Percentiles rank a stretch among this genome's conserved stretches.
These are phyloP conservation scores for Xylaria sp. DNA, from an alignment of 2,329 filamentous ascomycete genomes.

Conservation along the genomic window DNA sequence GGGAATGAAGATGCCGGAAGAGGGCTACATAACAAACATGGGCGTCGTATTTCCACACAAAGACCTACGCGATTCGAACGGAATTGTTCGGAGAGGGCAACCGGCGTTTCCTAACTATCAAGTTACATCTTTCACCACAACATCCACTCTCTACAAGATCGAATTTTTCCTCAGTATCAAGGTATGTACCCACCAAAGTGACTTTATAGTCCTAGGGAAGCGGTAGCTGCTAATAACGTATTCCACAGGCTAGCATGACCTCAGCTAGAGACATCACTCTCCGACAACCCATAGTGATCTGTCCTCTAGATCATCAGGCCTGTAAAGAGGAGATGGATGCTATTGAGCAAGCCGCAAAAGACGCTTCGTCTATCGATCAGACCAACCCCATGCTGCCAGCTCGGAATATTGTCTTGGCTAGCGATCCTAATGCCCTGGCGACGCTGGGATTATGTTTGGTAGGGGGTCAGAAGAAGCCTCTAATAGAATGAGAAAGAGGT, in stretches of 20 bases:
- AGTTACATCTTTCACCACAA: constrained; percentile 87
- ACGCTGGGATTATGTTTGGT: constrained; percentile 60
- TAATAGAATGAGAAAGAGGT: constrained; percentile 50
- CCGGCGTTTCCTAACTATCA: constrained; percentile 84
- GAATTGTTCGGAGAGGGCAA: constrained; percentile 78
- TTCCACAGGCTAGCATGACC: constrained; percentile 71
- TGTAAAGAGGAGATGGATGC: constrained; percentile 99
- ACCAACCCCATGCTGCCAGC: constrained; percentile 92
- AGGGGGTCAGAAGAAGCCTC: constrained; percentile 58
- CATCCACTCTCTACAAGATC: constrained; percentile 92
- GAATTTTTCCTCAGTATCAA: constrained; percentile 95
- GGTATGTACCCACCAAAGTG: constrained; percentile 45
- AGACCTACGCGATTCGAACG: constrained; percentile 79
- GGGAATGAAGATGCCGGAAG: constrained; percentile 79
- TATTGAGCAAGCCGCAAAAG: constrained; percentile 91
- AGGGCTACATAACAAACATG: constrained; percentile 88
- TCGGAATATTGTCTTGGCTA: constrained; percentile 71
- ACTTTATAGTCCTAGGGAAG: background rate
- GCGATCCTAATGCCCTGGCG: constrained; percentile 60
- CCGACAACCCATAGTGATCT: constrained; percentile 91
- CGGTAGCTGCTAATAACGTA: constrained; percentile 7
- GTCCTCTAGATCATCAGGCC: constrained; percentile 86
- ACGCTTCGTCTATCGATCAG: constrained; percentile 79
- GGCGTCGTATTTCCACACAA: constrained; percentile 87
- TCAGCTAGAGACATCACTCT: constrained; percentile 83